Evolutionary conservation across 805 yeast species (phyloP).

Genomic region (Citeromyces matritensis): DNA sequence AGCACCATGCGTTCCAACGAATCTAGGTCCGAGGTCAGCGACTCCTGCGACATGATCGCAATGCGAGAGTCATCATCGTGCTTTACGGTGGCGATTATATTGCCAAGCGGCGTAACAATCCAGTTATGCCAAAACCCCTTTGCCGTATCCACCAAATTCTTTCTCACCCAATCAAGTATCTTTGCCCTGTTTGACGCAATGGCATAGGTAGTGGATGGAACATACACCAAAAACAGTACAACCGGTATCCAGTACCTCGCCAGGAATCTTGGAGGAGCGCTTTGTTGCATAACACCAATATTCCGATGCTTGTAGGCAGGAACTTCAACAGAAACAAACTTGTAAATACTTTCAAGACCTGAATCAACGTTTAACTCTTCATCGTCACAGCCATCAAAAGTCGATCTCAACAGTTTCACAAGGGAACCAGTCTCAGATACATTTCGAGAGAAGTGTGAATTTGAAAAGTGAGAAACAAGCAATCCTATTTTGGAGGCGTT

Average conservation of each 20-base stretch:
- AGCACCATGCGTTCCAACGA: conserved; percentile 82
- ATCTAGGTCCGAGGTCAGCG: conserved; percentile 62
- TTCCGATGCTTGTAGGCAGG: conserved; percentile 2
- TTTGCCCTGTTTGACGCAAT: conserved; percentile 34
- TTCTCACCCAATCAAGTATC: conserved; percentile 39
- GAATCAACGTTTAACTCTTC: no score
- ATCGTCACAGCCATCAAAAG: no score
- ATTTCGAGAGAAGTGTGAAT: not conserved
- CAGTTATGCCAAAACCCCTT: conserved; percentile 66
- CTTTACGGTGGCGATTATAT: conserved; percentile 66
- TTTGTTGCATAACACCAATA: conserved; percentile 1
- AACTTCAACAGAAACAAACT: conserved; percentile 1
- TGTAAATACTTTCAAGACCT: no score
- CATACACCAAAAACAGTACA: conserved; percentile 25
- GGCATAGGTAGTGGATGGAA: conserved; percentile 31
- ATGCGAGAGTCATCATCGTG: conserved; percentile 66
- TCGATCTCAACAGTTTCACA: no score
- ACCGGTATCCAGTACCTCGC: conserved; percentile 55
- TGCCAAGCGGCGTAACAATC: conserved; percentile 62
- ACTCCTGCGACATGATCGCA: conserved; percentile 66
- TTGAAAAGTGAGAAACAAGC: conserved; percentile 1
- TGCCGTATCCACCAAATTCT: conserved; percentile 47
- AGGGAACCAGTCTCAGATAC: no score
- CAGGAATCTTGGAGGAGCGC: conserved; percentile 22
- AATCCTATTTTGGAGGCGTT: no score